Evolutionary conservation across 176 grass and related monocot genomes (phyloP).

Genomic region (Secale cereale): DNA sequence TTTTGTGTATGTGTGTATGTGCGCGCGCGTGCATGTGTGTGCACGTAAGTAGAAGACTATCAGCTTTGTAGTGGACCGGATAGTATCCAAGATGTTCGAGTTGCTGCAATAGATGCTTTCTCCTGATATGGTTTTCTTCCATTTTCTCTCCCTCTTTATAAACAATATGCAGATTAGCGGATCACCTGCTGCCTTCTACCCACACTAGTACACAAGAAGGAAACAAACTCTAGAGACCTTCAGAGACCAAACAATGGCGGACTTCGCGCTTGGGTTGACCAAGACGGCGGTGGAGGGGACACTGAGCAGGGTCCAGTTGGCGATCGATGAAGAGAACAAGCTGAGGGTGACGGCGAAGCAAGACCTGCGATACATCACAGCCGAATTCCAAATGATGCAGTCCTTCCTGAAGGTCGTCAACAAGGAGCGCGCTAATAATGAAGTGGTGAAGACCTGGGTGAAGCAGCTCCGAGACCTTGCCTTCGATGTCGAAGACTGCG

Average conservation of each 20-base stretch:
- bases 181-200: too few species aligned
- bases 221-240: background rate
- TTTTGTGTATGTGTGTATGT: too few species aligned
- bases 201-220: background rate
- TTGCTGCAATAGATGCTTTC: too few species aligned
- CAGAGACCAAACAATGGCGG: background rate
- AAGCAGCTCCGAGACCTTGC: background rate
- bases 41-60: too few species aligned
- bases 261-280: background rate
- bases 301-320: background rate
- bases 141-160: too few species aligned
- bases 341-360: background rate
- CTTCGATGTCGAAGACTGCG: background rate
- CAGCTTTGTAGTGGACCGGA: too few species aligned
- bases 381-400: background rate
- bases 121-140: too few species aligned
- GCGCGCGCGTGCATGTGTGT: too few species aligned
- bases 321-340: background rate
- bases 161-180: too few species aligned
- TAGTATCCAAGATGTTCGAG: too few species aligned
- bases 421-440: background rate
- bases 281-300: background rate
- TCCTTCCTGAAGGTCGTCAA: background rate
- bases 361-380: conserved; percentile 2
- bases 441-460: background rate